Evolutionary conservation across 2,329 filamentous ascomycete species (phyloP).

Genomic region (Boeremia lycopersici): DNA sequence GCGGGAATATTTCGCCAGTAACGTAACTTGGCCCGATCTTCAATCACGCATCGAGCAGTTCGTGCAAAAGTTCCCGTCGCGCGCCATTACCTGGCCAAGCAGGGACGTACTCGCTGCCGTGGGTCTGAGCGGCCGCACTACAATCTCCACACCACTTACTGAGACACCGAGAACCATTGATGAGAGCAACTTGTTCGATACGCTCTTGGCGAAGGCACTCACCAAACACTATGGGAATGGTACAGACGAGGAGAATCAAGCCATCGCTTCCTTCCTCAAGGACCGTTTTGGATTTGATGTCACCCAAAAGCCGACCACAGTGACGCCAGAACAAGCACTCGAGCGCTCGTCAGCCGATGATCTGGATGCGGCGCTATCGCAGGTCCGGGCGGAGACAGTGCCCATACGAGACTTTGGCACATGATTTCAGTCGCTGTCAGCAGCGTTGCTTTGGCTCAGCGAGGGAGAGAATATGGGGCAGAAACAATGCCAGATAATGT

Average conservation of each 20-base stretch:
- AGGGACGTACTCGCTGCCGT: conserved; percentile 33
- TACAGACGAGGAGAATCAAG: conserved; percentile 25
- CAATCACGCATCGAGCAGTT: conserved; percentile 25
- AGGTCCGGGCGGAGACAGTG: neutral
- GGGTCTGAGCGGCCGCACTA: conserved; percentile 23
- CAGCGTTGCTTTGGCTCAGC: too few relatives aligned
- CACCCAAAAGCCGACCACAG: neutral
- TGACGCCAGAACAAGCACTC: neutral
- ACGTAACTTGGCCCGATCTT: conserved; percentile 23
- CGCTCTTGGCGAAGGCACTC: conserved; percentile 29
- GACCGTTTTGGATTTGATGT: conserved; percentile 25
- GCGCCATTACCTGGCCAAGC: conserved; percentile 28
- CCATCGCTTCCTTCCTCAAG: conserved; percentile 27
- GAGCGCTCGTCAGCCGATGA: conserved; percentile 22
- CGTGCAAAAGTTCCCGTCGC: conserved; percentile 23
- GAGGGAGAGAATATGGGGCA: too few relatives aligned
- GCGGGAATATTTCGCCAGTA: conserved; percentile 20
- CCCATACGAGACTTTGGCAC: neutral
- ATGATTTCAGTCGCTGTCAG: neutral
- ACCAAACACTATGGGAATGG: conserved; percentile 25
- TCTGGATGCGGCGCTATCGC: neutral
- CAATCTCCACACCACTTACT: conserved; percentile 5
- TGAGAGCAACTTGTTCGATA: conserved; percentile 21
- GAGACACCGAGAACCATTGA: conserved; percentile 11
- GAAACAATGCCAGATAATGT: too few relatives aligned